A percentile compares a stretch with the other conserved stretches of the same genome.
These are phyloP conservation scores for Leccinum incarnatum DNA, from an alignment of 768 basidiomycete genomes.

Conservation along the genomic window DNA sequence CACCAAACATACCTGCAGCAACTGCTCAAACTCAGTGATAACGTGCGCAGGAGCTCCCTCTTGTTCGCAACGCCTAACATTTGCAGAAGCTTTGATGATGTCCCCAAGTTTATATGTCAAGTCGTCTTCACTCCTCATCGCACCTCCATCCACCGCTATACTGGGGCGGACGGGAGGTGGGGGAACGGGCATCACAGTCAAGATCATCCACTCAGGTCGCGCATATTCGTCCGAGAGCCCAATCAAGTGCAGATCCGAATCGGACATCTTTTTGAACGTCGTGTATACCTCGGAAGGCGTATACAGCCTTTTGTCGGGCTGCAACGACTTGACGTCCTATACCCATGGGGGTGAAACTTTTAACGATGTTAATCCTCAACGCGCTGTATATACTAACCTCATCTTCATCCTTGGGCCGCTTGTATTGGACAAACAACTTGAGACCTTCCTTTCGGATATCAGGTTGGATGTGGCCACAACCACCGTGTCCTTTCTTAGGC, in stretches of 20 bases:
- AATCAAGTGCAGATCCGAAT: conserved; percentile 81
- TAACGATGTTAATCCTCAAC: conserved; percentile 6
- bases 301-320: conserved; percentile 80
- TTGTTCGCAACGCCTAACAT: conserved; percentile 88
- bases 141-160: conserved; percentile 95
- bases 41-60: conserved; percentile 97
- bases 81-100: conserved; percentile 93
- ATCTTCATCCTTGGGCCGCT: conserved; percentile 90
- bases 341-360: conserved; percentile 4
- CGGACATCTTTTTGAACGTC: conserved; percentile 93
- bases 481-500: conserved; percentile 90
- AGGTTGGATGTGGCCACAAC: conserved; percentile 93
- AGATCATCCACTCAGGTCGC: conserved; percentile 99
- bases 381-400: conserved; percentile 60
- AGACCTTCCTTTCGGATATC: conserved; percentile 90
- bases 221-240: conserved; percentile 96
- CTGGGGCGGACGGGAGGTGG: conserved; percentile 98
- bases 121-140: conserved; percentile 97
- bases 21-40: conserved; percentile 92
- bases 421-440: conserved; percentile 93
- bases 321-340: conserved; percentile 76
- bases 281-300: conserved; percentile 89
- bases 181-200: conserved; percentile 96
- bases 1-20: conserved; percentile 73
- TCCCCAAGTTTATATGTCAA: conserved; percentile 97